phyloP scores from a whole-genome alignment of 176 grass and related monocot species.

The Lolium perenne region DNA sequence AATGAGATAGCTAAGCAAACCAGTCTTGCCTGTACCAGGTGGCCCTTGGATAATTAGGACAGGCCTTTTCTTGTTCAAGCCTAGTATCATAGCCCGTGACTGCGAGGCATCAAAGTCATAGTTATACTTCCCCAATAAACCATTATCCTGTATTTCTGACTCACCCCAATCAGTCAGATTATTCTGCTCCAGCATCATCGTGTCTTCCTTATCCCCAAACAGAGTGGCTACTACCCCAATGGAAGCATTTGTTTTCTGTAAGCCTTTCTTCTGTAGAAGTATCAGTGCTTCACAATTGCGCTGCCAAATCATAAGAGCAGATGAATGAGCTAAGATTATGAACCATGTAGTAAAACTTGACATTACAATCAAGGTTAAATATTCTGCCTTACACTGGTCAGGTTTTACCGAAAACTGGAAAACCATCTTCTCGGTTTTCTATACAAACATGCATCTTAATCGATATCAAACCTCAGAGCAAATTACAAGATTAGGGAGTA shows the following conservation, averaged over 20 bases:
- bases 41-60: slow-evolving; percentile 80
- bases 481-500: background rate
- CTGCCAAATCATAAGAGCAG: slow-evolving; percentile 53
- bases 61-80: slow-evolving; percentile 81
- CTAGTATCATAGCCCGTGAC: slow-evolving; percentile 63
- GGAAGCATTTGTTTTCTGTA: slow-evolving; percentile 77
- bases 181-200: slow-evolving; percentile 65
- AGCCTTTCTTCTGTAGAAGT: slow-evolving; percentile 83
- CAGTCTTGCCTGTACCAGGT: slow-evolving; percentile 89
- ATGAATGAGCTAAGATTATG: slow-evolving; percentile 20
- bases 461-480: background rate
- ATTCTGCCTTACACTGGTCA: background rate
- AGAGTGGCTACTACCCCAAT: slow-evolving; percentile 82
- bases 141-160: slow-evolving; percentile 43
- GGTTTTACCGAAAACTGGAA: background rate
- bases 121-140: slow-evolving; percentile 24
- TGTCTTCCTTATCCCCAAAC: slow-evolving; percentile 85
- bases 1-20: slow-evolving; percentile 77
- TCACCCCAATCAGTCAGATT: slow-evolving; percentile 56
- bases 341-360: slow-evolving; percentile 7
- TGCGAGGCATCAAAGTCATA: slow-evolving; percentile 76
- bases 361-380: slow-evolving; percentile 3
- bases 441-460: background rate
- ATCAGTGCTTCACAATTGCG: slow-evolving; percentile 90
- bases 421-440: background rate